phyloP scores from a whole-genome alignment of 345 rosid species.

The Boechera divaricarpa region DNA sequence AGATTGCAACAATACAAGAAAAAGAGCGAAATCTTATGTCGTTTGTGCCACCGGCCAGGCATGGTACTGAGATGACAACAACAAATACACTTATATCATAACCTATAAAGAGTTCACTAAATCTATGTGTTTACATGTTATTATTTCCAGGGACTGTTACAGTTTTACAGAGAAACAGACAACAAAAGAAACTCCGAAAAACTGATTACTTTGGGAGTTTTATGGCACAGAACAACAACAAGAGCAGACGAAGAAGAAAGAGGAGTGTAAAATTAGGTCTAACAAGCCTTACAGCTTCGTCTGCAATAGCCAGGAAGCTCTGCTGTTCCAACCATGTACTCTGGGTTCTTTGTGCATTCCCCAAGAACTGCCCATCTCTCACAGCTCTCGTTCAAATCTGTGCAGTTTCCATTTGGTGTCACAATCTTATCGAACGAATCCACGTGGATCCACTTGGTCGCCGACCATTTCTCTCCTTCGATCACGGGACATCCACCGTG shows the following conservation, averaged over 20 bases:
- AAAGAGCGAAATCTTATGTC: neutral
- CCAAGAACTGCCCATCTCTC: conserved; percentile 95
- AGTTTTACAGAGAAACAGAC: conserved; percentile 32
- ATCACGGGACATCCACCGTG: conserved; percentile 97
- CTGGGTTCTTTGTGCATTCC: conserved; percentile 85
- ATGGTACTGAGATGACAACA: neutral
- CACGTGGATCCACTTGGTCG: conserved; percentile 97
- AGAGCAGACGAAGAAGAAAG: neutral
- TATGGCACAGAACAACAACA: conserved; percentile 12
- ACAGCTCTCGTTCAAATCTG: conserved; percentile 74
- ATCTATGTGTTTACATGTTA: conserved; percentile 20
- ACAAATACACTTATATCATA: neutral
- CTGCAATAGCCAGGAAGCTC: conserved; percentile 87
- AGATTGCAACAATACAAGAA: neutral
- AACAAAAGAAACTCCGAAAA: conserved; percentile 2
- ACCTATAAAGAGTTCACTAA: neutral
- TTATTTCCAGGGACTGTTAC: neutral
- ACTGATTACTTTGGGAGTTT: conserved; percentile 2
- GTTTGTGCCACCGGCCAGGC: neutral
- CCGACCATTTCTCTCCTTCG: conserved; percentile 99
- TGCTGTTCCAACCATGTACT: conserved; percentile 86
- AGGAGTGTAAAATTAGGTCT: conserved; percentile 23
- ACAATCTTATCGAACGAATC: conserved; percentile 79
- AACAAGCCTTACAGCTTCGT: conserved; percentile 86
- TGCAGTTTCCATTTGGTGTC: conserved; percentile 65